Conservation (phyloP, 805 yeast genomes). For the Ogataea methanolica region DNA sequence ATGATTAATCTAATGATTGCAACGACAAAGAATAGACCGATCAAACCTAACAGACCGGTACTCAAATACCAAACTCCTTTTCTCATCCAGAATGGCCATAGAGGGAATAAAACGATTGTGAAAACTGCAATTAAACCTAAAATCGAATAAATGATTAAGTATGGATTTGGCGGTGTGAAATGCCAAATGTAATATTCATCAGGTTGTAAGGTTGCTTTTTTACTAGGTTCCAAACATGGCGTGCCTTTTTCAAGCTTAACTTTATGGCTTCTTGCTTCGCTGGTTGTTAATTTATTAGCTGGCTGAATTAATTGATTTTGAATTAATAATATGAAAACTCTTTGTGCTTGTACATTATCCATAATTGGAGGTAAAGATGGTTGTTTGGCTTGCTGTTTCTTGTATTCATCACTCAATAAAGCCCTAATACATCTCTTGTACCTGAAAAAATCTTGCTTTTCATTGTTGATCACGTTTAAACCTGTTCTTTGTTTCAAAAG, state of each 20-base stretch:
- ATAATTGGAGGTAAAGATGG: conserved; percentile 42
- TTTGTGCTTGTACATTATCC: conserved; percentile 52
- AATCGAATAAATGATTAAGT: conserved; percentile 55
- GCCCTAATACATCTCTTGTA: conserved; percentile 82
- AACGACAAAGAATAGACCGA: conserved; percentile 68
- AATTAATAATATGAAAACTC: conserved; percentile 62
- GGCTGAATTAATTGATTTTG: conserved; percentile 73
- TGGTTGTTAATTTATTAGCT: conserved; percentile 65
- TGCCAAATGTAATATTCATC: conserved; percentile 83
- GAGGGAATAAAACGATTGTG: conserved; percentile 73
- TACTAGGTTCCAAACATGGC: conserved; percentile 55
- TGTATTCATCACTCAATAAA: conserved; percentile 67
- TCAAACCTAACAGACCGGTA: conserved; percentile 65
- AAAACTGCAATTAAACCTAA: conserved; percentile 63
- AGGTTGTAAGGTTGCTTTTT: conserved; percentile 55
- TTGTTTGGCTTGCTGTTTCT: conserved; percentile 26
- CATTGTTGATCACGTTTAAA: conserved; percentile 50
- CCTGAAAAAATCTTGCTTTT: conserved; percentile 77
- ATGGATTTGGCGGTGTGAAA: conserved; percentile 68
- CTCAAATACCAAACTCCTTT: conserved; percentile 88
- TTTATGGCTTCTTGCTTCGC: conserved; percentile 57
- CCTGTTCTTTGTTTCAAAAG: conserved; percentile 82
- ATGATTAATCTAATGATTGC: conserved; percentile 78
- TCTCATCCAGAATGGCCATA: conserved; percentile 92
- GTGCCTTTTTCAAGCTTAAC: conserved; percentile 55